phyloP scores from a whole-genome alignment of 1,139 yeast species.

The Debaryomycetaceae sp. region DNA sequence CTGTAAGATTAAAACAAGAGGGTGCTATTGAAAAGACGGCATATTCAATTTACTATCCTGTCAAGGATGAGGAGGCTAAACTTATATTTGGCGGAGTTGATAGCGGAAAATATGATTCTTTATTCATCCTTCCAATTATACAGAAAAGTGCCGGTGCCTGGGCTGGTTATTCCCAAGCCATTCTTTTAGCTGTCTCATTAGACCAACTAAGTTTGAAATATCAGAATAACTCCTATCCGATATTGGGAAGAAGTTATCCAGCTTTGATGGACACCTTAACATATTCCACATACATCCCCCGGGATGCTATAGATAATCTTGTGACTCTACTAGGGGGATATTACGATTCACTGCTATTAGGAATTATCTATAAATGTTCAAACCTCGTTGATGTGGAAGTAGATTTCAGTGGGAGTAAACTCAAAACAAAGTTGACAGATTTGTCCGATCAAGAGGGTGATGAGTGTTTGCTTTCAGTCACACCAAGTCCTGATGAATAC shows the following conservation, averaged over 20 bases:
- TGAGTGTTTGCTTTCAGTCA: constrained; percentile 5
- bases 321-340: constrained; percentile 4
- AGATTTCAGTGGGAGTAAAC: constrained; percentile 2
- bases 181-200: constrained; percentile 5
- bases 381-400: constrained; percentile 2
- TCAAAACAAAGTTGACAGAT: neutral
- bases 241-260: constrained; percentile 6
- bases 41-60: constrained; percentile 6
- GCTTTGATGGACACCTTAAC: constrained; percentile 6
- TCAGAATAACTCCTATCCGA: neutral
- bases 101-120: constrained; percentile 4
- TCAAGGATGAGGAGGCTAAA: constrained; percentile 1
- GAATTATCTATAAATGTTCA: constrained; percentile 5
- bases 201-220: constrained; percentile 3
- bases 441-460: constrained; percentile 3
- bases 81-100: constrained; percentile 8
- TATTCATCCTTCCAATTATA: constrained; percentile 6
- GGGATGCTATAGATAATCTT: constrained; percentile 3
- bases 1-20: constrained; percentile 4
- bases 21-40: constrained; percentile 4
- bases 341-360: constrained; percentile 1
- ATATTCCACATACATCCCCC: constrained; percentile 4
- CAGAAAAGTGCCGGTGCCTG: constrained; percentile 5
- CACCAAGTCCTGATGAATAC: constrained; percentile 4
- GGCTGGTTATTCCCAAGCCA: constrained; percentile 4